Evolutionary conservation across 768 basidiomycete genomes (phyloP).

Genomic region (Leucocoprinus leucothites): DNA sequence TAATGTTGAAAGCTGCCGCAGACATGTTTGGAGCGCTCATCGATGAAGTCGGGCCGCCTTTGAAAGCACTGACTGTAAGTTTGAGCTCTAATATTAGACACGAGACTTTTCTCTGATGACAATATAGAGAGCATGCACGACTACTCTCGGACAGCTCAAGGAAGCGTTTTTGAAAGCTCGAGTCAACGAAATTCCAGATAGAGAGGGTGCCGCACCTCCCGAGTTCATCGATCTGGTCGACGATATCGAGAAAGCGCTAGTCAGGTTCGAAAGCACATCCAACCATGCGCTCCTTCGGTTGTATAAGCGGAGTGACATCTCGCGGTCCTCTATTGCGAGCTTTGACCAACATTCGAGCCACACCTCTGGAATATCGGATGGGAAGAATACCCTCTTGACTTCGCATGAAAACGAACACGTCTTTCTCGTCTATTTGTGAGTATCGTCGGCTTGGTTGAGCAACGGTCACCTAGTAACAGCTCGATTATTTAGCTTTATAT

Average conservation of each 20-base stretch:
- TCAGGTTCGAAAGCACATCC: constrained; percentile 77
- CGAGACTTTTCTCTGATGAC: not conserved
- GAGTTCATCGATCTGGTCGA: constrained; percentile 67
- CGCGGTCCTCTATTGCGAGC: constrained; percentile 20
- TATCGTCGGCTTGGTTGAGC: constrained; percentile 15
- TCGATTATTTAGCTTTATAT: constrained; percentile 70
- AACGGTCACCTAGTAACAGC: constrained; percentile 10
- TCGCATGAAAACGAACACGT: constrained; percentile 75
- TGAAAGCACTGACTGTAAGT: constrained; percentile 70
- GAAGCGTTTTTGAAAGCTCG: constrained; percentile 58
- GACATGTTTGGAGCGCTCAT: constrained; percentile 76
- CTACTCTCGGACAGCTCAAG: constrained; percentile 59
- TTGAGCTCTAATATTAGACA: not conserved
- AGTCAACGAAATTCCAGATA: constrained; percentile 21
- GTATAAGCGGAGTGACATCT: constrained; percentile 53
- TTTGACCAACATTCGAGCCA: constrained; percentile 2
- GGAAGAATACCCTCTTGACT: constrained; percentile 33
- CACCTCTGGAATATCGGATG: constrained; percentile 7
- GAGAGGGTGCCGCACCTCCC: constrained; percentile 37
- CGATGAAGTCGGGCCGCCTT: constrained; percentile 75
- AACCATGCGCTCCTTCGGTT: constrained; percentile 80
- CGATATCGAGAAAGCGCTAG: constrained; percentile 64
- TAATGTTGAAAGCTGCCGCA: constrained; percentile 59
- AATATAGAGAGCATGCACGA: constrained; percentile 54
- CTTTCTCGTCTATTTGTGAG: constrained; percentile 91